Percentiles rank a stretch among this genome's conserved stretches.
phyloP scores from a whole-genome alignment of 352 stramenopile genomes.

The Globisporangium cystogenes region DNA sequence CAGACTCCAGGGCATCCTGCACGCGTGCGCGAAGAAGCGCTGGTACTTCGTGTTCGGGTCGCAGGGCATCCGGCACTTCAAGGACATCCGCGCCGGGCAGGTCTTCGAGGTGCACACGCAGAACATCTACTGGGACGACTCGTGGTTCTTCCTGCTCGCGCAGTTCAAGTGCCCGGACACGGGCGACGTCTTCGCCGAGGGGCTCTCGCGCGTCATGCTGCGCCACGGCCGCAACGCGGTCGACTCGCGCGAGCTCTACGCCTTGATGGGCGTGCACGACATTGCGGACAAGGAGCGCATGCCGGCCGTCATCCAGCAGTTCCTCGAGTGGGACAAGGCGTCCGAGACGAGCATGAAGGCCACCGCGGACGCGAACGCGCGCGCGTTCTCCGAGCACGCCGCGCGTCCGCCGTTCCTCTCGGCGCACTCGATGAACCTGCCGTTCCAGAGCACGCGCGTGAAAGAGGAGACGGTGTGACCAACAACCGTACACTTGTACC shows the following conservation, averaged over 20 bases:
- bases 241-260: constrained; percentile 44
- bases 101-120: constrained; percentile 61
- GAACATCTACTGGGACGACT: constrained; percentile 68
- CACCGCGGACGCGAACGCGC: constrained; percentile 26
- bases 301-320: constrained; percentile 40
- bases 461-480: constrained; percentile 13
- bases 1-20: constrained; percentile 46
- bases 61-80: constrained; percentile 56
- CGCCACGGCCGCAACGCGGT: constrained; percentile 44
- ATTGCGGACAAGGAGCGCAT: constrained; percentile 34
- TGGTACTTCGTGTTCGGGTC: constrained; percentile 74
- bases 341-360: constrained; percentile 56
- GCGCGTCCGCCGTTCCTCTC: constrained; percentile 32
- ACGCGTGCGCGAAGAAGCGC: constrained; percentile 41
- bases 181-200: constrained; percentile 54
- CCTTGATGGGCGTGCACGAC: constrained; percentile 46
- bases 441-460: constrained; percentile 23
- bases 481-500: no score
- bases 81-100: constrained; percentile 46
- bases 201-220: constrained; percentile 55
- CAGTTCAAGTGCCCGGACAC: constrained; percentile 70
- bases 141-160: constrained; percentile 61
- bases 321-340: constrained; percentile 50
- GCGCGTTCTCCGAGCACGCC: constrained; percentile 16
- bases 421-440: constrained; percentile 67